A percentile compares a stretch with the other conserved stretches of the same genome.
phyloP scores from a whole-genome alignment of 2,329 filamentous ascomycete genomes.

The Penicillium psychrosexuale region DNA sequence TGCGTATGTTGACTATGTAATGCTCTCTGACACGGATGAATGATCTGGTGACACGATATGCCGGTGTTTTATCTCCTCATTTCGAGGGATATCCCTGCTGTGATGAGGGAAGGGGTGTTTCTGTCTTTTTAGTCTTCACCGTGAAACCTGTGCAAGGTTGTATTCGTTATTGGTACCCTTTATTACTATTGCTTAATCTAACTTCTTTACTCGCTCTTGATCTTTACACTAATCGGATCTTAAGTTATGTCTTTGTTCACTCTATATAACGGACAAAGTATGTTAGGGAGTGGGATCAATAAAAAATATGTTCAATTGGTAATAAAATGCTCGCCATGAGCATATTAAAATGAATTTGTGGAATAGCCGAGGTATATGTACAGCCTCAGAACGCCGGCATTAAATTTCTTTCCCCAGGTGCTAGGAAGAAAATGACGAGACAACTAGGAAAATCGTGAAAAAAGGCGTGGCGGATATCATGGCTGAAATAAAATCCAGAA shows the following conservation, averaged over 20 bases:
- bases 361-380: constrained; percentile 2
- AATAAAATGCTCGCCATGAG: background rate
- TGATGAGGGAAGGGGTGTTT: background rate
- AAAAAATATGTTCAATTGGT: background rate
- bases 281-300: background rate
- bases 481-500: background rate
- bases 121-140: too few species aligned
- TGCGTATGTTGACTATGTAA: background rate
- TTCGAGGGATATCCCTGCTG: background rate
- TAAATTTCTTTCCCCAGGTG: constrained; percentile 1
- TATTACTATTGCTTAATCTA: background rate
- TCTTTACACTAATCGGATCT: too few species aligned
- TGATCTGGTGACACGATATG: background rate
- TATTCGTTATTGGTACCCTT: background rate
- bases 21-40: background rate
- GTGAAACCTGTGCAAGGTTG: background rate
- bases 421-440: background rate
- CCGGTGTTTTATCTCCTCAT: background rate
- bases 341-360: background rate
- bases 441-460: background rate
- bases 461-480: background rate
- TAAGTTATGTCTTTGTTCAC: background rate
- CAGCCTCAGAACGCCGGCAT: constrained; percentile 1
- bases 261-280: background rate
- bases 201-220: background rate